Percentiles rank a stretch among this genome's conserved stretches.
These are phyloP conservation scores for Marasmius sp. DNA, from an alignment of 1,284 basidiomycete species.

Conservation along the genomic window DNA sequence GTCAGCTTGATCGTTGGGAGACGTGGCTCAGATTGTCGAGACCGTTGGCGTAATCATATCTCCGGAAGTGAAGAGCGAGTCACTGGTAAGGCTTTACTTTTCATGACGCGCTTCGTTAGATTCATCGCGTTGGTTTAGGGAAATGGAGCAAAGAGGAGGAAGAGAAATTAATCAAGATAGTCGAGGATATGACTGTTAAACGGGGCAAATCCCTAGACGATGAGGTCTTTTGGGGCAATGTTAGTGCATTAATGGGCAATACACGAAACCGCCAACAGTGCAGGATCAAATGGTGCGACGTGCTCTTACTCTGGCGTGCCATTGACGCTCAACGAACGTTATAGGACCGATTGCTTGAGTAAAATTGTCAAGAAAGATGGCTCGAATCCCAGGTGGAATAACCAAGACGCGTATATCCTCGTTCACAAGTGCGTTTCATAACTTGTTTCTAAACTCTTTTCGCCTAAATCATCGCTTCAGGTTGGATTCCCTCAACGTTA, in stretches of 20 bases:
- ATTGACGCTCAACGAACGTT: conserved; percentile 2
- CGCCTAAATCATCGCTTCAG: conserved; percentile 34
- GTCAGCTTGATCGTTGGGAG: conserved; percentile 68
- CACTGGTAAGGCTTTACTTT: conserved; percentile 38
- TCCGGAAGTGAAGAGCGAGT: conserved; percentile 56
- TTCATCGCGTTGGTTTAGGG: conserved; percentile 33
- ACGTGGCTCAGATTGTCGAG: conserved; percentile 77
- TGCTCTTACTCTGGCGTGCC: background rate
- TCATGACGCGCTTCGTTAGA: background rate
- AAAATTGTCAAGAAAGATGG: conserved; percentile 71
- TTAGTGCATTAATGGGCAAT: conserved; percentile 74
- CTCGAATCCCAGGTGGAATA: conserved; percentile 67
- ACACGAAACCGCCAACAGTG: conserved; percentile 77
- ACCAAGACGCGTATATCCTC: conserved; percentile 73
- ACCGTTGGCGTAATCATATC: conserved; percentile 80
- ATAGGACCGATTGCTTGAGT: conserved; percentile 73
- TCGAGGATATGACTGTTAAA: conserved; percentile 67
- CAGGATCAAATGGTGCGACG: conserved; percentile 74
- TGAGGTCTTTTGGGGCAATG: conserved; percentile 79
- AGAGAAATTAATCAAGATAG: conserved; percentile 65
- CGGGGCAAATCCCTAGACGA: conserved; percentile 70
- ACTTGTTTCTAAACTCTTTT: conserved; percentile 1
- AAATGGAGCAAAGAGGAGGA: conserved; percentile 76
- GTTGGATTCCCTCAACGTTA: conserved; percentile 68
- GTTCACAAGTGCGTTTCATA: conserved; percentile 67